Evolutionary conservation across 371 early-diverging fungal genomes (phyloP).

Genomic region (Zopfochytrium polystomum): DNA sequence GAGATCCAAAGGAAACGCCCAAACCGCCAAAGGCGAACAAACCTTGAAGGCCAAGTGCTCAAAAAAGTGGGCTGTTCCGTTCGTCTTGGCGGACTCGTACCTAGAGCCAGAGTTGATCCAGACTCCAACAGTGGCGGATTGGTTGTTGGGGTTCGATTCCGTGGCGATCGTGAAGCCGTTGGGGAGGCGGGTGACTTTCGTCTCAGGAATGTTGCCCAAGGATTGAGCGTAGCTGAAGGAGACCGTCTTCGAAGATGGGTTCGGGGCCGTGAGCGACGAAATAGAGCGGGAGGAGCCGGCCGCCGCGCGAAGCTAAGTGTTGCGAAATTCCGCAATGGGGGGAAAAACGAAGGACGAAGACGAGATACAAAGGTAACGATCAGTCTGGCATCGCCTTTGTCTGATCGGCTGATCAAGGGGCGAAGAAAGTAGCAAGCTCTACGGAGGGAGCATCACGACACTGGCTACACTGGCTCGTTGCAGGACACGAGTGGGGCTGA

Average conservation of each 20-base stretch:
- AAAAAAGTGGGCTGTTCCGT: slow-evolving; percentile 95
- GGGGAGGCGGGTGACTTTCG: slow-evolving; percentile 75
- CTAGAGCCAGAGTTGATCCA: slow-evolving; percentile 97
- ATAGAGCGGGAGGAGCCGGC: too few species aligned
- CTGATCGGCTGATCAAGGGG: too few species aligned
- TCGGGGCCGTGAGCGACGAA: slow-evolving; percentile 24
- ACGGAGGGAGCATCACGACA: too few species aligned
- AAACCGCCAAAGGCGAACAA: slow-evolving; percentile 9
- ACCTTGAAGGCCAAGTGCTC: slow-evolving; percentile 99
- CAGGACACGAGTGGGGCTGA: too few species aligned
- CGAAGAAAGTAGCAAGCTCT: too few species aligned
- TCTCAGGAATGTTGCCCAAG: slow-evolving; percentile 55
- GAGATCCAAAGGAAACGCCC: not conserved
- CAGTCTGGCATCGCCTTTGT: too few species aligned
- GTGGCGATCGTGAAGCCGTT: slow-evolving; percentile 96
- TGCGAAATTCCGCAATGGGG: too few species aligned
- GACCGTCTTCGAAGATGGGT: slow-evolving; percentile 33
- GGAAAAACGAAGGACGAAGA: too few species aligned
- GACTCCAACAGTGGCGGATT: slow-evolving; percentile 96
- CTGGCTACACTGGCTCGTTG: too few species aligned
- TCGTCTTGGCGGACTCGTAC: slow-evolving; percentile 83
- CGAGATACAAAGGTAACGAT: too few species aligned
- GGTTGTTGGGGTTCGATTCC: slow-evolving; percentile 83
- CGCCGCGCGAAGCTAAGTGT: too few species aligned
- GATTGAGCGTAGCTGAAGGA: slow-evolving; percentile 43